phyloP scores from a whole-genome alignment of 164 flowering plant species.

The Vitis amurensis region DNA sequence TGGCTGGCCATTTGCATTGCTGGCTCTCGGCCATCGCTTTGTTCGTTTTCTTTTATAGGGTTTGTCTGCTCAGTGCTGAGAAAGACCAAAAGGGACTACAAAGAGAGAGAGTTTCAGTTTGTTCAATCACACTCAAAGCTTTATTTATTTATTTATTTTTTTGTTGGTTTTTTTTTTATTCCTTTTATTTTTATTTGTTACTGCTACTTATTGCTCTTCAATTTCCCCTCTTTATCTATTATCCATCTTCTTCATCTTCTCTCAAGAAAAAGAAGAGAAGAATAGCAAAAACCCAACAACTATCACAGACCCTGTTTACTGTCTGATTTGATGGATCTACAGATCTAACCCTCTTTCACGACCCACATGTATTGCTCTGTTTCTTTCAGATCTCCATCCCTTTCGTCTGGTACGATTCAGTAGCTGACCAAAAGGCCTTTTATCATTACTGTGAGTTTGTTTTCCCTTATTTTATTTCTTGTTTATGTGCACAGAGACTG shows the following conservation, averaged over 20 bases:
- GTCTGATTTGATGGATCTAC: constrained; percentile 28
- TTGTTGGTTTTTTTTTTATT: too few relatives aligned
- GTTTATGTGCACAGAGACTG: not conserved
- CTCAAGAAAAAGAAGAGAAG: not conserved
- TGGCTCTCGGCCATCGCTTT: constrained; percentile 28
- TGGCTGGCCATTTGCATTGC: constrained; percentile 26
- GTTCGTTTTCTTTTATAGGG: constrained; percentile 22
- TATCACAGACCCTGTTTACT: constrained; percentile 3
- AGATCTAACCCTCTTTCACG: constrained; percentile 26
- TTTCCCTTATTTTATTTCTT: not conserved
- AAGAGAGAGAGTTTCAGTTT: constrained; percentile 8
- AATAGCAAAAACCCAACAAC: not conserved
- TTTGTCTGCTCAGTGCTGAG: constrained; percentile 13
- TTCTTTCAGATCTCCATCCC: constrained; percentile 35
- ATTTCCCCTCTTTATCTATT: not conserved
- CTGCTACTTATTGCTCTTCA: not conserved
- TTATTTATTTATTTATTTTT: constrained; percentile 3
- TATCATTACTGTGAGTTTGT: constrained; percentile 18
- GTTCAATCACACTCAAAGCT: constrained; percentile 18
- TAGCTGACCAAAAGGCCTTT: constrained; percentile 6
- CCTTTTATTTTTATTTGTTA: too few relatives aligned
- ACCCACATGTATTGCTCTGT: constrained; percentile 33
- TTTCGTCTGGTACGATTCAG: constrained; percentile 18
- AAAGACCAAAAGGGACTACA: constrained; percentile 1
- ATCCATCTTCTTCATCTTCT: not conserved